Base-by-base conservation (phyloP, 805 yeast genomes). In the Ogataea methanolica region DNA sequence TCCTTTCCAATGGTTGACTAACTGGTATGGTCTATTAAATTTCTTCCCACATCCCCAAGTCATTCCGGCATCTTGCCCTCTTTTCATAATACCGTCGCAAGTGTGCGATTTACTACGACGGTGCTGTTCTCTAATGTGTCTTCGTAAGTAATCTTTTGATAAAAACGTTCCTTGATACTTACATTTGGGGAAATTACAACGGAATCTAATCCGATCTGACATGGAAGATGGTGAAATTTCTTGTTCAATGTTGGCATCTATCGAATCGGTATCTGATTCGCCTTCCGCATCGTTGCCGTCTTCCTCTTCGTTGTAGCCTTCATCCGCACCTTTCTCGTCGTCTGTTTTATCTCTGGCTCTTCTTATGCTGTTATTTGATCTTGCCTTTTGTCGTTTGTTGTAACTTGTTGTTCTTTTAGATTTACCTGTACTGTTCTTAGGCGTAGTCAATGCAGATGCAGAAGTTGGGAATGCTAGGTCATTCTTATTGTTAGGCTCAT, bases 1-100 rank as follows among this genome's bases (percentile, higher is more conserved):
- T 6, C 67, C 67, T 19, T 55, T 50, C 69, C 69, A 65, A 47
- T 65, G 69, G 45, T 65, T 64, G 9, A 64, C 62, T 33, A 65
- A 42, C 45, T 65, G 69, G 43, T 65, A 65, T 6, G 69, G 69
- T 43, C 69, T 48, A 44, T 61, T 63, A 44, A 65, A 65, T 31
- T 54, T 56, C 37, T 60, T 65, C 29, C 59, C 57, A 35, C 69
- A 65, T 3, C 69, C 69, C 69, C 69, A 65, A 41, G 15, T 23
- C 48, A 47, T 37, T 41, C 36, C 23, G 11, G 23, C 40, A 19
- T 37, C 16, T 21, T 29, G 40, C 4, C 34, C 41, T 15, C 36
- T n/a, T 34, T 34, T 16, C 36, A 34, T 26, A n/a, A 6, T 36
- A n/a, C 35, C 35, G 26, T 34, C n/a, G 42, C 66, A 61, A 5